Evolutionary conservation across 108 stramenopile species (phyloP).

Genomic region (Schizochytrium sp.): DNA sequence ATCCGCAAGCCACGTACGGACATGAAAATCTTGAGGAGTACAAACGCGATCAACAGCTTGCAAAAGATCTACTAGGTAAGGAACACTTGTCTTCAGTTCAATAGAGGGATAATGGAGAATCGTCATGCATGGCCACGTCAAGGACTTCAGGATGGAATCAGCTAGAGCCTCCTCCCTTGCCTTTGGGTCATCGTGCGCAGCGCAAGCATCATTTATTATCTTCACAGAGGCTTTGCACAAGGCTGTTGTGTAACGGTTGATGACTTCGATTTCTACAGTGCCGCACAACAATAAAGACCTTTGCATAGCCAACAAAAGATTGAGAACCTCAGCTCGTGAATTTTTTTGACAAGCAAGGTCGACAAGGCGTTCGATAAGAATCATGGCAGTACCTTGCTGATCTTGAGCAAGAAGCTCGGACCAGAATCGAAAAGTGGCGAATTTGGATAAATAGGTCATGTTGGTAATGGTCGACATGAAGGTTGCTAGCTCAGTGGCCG

Average conservation of each 20-base stretch:
- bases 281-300: slow-evolving; percentile 21
- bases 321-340: slow-evolving; percentile 11
- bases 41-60: background rate
- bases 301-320: slow-evolving; percentile 38
- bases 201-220: background rate
- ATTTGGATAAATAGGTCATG: slow-evolving; percentile 51
- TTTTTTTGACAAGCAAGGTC: slow-evolving; percentile 2
- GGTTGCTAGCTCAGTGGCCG: slow-evolving; percentile 48
- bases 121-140: slow-evolving; percentile 14
- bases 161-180: background rate
- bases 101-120: slow-evolving; percentile 47
- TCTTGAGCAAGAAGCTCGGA: slow-evolving; percentile 51
- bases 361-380: slow-evolving; percentile 18
- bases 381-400: slow-evolving; percentile 45
- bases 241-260: background rate
- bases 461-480: slow-evolving; percentile 58
- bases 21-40: background rate
- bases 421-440: slow-evolving; percentile 54
- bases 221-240: background rate
- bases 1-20: slow-evolving; percentile 37
- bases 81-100: background rate
- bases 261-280: slow-evolving; percentile 31
- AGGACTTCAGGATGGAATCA: slow-evolving; percentile 1
- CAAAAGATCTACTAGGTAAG: slow-evolving; percentile 20
- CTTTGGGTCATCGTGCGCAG: background rate